phyloP scores from a whole-genome alignment of 495 filamentous ascomycete species.

The Xylaria palmicola region DNA sequence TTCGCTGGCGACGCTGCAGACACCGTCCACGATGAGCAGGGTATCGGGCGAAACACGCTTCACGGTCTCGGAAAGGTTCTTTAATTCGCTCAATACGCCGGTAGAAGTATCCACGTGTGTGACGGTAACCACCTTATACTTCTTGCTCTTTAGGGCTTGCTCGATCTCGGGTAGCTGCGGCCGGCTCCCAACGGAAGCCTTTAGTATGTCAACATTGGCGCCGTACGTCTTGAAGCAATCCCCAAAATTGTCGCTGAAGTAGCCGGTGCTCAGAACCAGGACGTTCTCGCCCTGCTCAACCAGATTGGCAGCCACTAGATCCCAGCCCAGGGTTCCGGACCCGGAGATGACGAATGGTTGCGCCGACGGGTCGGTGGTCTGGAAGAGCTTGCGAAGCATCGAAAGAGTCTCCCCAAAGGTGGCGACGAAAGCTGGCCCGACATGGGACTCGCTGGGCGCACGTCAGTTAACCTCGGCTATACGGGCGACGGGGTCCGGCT shows the following conservation, averaged over 20 bases:
- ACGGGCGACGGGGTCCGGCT: neutral
- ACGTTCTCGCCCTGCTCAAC: conserved; percentile 85
- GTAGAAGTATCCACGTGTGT: conserved; percentile 98
- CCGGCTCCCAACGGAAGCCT: conserved; percentile 82
- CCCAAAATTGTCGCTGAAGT: conserved; percentile 95
- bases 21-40: conserved; percentile 87
- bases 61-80: conserved; percentile 77
- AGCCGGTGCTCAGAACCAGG: conserved; percentile 90
- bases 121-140: conserved; percentile 88
- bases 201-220: conserved; percentile 82
- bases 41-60: conserved; percentile 86
- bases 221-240: conserved; percentile 90
- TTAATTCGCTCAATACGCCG: conserved; percentile 87
- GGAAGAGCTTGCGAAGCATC: conserved; percentile 89
- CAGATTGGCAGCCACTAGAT: conserved; percentile 88
- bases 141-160: conserved; percentile 78
- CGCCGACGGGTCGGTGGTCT: conserved; percentile 73
- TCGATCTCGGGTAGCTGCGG: conserved; percentile 87
- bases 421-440: conserved; percentile 81
- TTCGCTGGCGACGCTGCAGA: conserved; percentile 94
- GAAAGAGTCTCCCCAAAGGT: conserved; percentile 86
- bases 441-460: conserved; percentile 77
- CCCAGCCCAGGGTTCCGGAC: conserved; percentile 95
- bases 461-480: neutral
- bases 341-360: conserved; percentile 94